Conservation (phyloP, 1,284 basidiomycete genomes). For the Mycena sp. region DNA sequence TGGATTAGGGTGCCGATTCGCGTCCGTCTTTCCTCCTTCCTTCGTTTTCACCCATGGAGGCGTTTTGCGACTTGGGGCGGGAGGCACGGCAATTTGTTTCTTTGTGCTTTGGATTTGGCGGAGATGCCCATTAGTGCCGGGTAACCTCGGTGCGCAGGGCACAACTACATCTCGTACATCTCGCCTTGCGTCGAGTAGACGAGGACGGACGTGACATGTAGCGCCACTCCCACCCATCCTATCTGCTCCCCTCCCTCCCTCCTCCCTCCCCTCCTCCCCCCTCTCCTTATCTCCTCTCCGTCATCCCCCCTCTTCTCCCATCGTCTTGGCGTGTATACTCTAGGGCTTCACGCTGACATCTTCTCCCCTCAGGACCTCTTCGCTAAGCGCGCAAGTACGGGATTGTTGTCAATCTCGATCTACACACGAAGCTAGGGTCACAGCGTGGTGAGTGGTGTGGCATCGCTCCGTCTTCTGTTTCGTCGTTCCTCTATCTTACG, state of each 20-base stretch:
- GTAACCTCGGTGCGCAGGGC: not conserved
- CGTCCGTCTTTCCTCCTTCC: not conserved
- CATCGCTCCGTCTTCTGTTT: conserved; percentile 29
- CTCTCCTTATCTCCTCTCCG: not conserved
- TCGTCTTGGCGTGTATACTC: not conserved
- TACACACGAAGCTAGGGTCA: conserved; percentile 82
- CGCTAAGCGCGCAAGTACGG: conserved; percentile 71
- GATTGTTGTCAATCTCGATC: conserved; percentile 83
- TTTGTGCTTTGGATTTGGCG: not conserved
- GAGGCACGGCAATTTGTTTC: not conserved
- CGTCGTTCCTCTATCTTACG: not conserved
- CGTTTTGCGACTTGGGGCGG: not conserved
- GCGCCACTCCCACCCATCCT: not conserved
- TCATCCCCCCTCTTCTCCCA: not conserved
- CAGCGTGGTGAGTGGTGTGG: conserved; percentile 52
- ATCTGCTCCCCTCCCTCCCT: not conserved
- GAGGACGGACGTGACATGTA: not conserved
- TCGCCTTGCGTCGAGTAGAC: not conserved
- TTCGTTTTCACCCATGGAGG: not conserved
- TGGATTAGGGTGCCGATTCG: not conserved
- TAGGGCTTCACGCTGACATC: not conserved
- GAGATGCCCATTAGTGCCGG: not conserved
- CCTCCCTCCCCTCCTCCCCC: not conserved
- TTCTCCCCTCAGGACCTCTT: conserved; percentile 67
- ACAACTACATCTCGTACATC: no score